Base-by-base conservation (phyloP, 2,329 filamentous ascomycete genomes). In the Rasamsonia emersonii region DNA sequence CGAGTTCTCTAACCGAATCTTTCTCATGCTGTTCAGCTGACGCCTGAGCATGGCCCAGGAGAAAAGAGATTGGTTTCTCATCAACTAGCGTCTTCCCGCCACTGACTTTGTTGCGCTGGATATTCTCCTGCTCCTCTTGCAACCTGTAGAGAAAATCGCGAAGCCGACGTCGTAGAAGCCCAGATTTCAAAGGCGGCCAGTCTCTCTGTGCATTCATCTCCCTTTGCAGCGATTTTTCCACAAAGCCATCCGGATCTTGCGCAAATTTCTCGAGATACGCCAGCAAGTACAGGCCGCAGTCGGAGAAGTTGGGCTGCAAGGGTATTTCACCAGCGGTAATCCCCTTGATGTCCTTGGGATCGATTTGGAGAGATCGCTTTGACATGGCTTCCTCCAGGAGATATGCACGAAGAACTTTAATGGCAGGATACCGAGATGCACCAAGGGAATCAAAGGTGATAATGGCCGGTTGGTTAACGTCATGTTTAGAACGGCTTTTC, bases 371-470 rank as follows among this genome's bases (percentile, higher is more conserved):
- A 9, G 57, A 51, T n/a, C 64, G 65, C 48, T 76, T 91, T 65
- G 60, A 68, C 43, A 69, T 67, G 3, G 82, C 80, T 61, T 96
- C 91, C 28, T 73, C 72, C 5, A 71, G 51, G 4, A 96, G 65
- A 55, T 94, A 96, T 16, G 83, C 72, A 47, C 80, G 86, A 18
- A 98, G 64, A 20, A 72, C 70, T 28, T 57, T 70, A 40, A 81
- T 75, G 4, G 85, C 82, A 1, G 67, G 61, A 1, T 72, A 65
- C 44, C 88, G 85, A 0, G 64, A 27, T 4, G 58, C 47, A n/a
- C 77, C 79, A 1, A 96, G 68, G 0, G 91, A 96, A 55, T 98
- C 91, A 16, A 96, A 72, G 0, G 85, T 86, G 41, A 96, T 78
- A 40, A 96, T 86, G 20, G 75, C 73, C 1, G 85, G 77, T 30